Evolutionary conservation across 495 filamentous ascomycete genomes (phyloP).

Genomic region (Amniculicola lignicola): DNA sequence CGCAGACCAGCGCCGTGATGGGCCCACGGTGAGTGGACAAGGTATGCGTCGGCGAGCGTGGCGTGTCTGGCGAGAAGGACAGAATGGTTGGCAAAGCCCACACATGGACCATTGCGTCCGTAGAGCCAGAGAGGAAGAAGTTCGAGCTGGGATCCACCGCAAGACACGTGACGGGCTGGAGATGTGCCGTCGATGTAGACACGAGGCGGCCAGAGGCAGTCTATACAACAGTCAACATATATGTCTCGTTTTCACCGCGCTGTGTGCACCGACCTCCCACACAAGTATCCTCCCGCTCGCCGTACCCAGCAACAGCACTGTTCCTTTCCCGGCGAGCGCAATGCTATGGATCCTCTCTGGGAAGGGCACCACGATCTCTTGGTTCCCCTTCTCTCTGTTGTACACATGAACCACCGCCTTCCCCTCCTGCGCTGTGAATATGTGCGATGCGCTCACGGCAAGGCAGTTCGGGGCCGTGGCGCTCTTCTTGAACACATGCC

Average conservation of each 20-base stretch:
- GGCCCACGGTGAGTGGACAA: slow-evolving; percentile 77
- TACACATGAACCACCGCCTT: slow-evolving; percentile 94
- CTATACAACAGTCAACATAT: slow-evolving; percentile 43
- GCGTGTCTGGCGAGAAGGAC: slow-evolving; percentile 52
- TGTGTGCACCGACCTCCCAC: slow-evolving; percentile 72
- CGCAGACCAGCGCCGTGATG: slow-evolving; percentile 66
- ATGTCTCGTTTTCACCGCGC: too few species aligned
- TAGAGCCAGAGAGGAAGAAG: slow-evolving; percentile 81
- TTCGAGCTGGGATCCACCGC: slow-evolving; percentile 67
- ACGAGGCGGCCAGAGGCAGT: slow-evolving; percentile 82
- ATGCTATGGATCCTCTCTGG: slow-evolving; percentile 78
- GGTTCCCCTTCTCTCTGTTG: slow-evolving; percentile 72
- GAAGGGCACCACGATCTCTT: slow-evolving; percentile 83
- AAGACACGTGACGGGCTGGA: slow-evolving; percentile 77
- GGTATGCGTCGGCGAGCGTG: slow-evolving; percentile 55
- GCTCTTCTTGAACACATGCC: slow-evolving; percentile 87
- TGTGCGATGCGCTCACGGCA: slow-evolving; percentile 75
- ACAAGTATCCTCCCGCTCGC: slow-evolving; percentile 79
- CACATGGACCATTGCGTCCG: slow-evolving; percentile 83
- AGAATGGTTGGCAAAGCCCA: slow-evolving; percentile 79
- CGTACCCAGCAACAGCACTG: slow-evolving; percentile 77
- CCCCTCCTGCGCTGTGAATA: slow-evolving; percentile 85
- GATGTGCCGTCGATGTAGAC: slow-evolving; percentile 80
- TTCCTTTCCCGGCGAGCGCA: slow-evolving; percentile 52
- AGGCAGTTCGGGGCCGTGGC: slow-evolving; percentile 73